Base-by-base conservation (phyloP, 129 eudicot genomes). In the Escallonia herrerae region DNA sequence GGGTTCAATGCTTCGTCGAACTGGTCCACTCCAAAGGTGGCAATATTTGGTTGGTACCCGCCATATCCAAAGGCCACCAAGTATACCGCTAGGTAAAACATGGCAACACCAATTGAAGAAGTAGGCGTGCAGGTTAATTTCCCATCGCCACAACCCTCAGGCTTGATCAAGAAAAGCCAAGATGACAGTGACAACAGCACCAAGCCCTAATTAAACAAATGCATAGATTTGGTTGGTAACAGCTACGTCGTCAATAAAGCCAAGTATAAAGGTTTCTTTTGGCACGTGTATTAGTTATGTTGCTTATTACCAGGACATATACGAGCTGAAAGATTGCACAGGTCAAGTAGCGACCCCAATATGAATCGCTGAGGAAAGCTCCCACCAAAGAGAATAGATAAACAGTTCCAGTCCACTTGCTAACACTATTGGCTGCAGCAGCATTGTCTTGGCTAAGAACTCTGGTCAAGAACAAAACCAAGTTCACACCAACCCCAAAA, bases 361-460 rank as follows among this genome's bases (percentile, higher is more conserved):
- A 91, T 0, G 96, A 91, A 58, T 91, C 97, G 50, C 95, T 82
- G 3, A 91, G 87, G 74, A 91, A 91, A 15, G 97, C 97, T 62
- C 90, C 97, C 3, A 91, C 67, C 52, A 87, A 73, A 2, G 97
- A 91, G 71, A 87, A 91, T 58, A 91, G 46, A 76, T 91, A 91
- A 40, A 91, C 97, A 2, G 97, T 91, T 33, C 97, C 96, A 0
- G 97, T 91, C 97, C 97, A 91, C 54, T 70, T 87, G 77, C 97
- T 91, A 12, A 87, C 95, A 12, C 76, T 87, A 60, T 91, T 91
- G 10, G 97, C 97, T 2, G 97, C 97, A 60, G 83, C 46, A 2
- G 97, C 97, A 39, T 83, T 91, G 62, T 79, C 86, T 70, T 87
- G 95, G 41, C 77, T 86, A 9, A 91, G 76, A 53, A 91, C 97